These are phyloP conservation scores for Trametes sanguinea DNA, from an alignment of 768 basidiomycete genomes.

Conservation along the genomic window DNA sequence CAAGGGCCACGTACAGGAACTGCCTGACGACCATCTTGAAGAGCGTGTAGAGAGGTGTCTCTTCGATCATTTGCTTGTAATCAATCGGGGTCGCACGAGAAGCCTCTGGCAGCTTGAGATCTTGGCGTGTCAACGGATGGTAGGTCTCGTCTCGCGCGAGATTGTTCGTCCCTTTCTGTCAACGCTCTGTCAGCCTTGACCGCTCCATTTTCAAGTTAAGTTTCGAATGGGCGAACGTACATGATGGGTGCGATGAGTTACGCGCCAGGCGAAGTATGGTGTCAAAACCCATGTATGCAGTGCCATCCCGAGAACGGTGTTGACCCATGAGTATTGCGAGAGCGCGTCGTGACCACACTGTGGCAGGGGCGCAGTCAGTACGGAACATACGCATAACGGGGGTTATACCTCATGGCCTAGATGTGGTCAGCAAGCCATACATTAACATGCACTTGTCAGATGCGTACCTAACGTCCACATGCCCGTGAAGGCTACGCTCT, in stretches of 20 bases:
- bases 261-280: slow-evolving; percentile 29
- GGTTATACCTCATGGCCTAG: slow-evolving; percentile 46
- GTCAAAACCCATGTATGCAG: slow-evolving; percentile 43
- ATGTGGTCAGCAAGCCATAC: no score
- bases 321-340: slow-evolving; percentile 42
- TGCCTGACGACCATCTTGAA: slow-evolving; percentile 51
- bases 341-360: slow-evolving; percentile 55
- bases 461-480: slow-evolving; percentile 29
- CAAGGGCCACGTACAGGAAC: slow-evolving; percentile 37
- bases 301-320: slow-evolving; percentile 41
- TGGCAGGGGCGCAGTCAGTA: not conserved
- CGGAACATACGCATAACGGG: not conserved
- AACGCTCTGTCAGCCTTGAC: not conserved
- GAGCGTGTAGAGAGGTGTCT: slow-evolving; percentile 39
- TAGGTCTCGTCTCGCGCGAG: slow-evolving; percentile 30
- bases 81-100: slow-evolving; percentile 21
- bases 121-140: slow-evolving; percentile 23
- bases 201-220: no score
- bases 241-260: slow-evolving; percentile 31
- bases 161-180: slow-evolving; percentile 28
- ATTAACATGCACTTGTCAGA: no score
- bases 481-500: slow-evolving; percentile 27
- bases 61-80: slow-evolving; percentile 32
- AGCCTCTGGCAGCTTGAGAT: slow-evolving; percentile 27
- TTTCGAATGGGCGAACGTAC: slow-evolving; percentile 6